phyloP scores from a whole-genome alignment of 169 alveolate genomes.

The Cryptosporidium parvum region DNA sequence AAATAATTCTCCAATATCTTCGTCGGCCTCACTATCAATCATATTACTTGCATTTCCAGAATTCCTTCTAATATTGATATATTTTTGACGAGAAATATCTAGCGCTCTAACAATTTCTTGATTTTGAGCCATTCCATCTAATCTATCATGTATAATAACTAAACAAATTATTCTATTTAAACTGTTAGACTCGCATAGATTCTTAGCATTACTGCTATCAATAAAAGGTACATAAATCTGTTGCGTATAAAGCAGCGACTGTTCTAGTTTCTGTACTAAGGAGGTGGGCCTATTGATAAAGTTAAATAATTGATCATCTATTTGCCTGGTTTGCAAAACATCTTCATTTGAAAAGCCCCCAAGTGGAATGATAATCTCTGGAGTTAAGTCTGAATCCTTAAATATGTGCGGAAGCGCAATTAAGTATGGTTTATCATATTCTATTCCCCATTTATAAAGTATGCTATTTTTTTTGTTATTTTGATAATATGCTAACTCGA shows the following conservation, averaged over 20 bases:
- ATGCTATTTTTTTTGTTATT: background rate
- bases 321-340: background rate
- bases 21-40: background rate
- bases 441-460: constrained; percentile 6
- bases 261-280: constrained; percentile 17
- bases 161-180: constrained; percentile 41
- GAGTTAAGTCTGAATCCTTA: background rate
- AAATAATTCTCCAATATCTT: constrained; percentile 30
- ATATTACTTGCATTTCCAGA: background rate
- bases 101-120: constrained; percentile 1
- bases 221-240: constrained; percentile 48
- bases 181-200: constrained; percentile 60
- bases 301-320: background rate
- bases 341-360: constrained; percentile 17
- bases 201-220: constrained; percentile 31
- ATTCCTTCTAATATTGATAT: constrained; percentile 4
- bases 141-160: constrained; percentile 27
- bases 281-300: background rate
- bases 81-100: constrained; percentile 6
- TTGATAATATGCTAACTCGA: constrained; percentile 44
- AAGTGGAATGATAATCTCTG: constrained; percentile 35
- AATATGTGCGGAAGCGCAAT: constrained; percentile 8
- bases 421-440: constrained; percentile 2
- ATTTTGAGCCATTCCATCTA: background rate
- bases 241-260: constrained; percentile 23